Conservation (phyloP, 176 grass and related monocot species). For the Bolboschoenus planiculmis region DNA sequence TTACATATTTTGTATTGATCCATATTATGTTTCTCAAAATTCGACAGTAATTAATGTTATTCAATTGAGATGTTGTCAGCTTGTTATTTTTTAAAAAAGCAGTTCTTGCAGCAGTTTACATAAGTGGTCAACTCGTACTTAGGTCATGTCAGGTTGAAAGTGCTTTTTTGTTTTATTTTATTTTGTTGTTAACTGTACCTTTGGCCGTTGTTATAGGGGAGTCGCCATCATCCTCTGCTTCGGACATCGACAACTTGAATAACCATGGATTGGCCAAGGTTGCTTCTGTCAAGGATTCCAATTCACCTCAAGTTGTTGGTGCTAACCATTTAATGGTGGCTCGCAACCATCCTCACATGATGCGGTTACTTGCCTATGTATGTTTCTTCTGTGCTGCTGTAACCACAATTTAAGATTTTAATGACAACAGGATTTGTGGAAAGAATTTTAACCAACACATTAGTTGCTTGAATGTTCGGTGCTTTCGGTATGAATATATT, state of each 20-base stretch:
- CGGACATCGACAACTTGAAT: slow-evolving; percentile 96
- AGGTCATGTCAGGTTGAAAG: neutral
- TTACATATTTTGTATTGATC: neutral
- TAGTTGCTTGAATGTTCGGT: neutral
- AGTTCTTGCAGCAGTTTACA: neutral
- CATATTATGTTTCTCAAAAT: neutral
- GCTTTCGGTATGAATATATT: neutral
- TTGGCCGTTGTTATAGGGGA: slow-evolving; percentile 63
- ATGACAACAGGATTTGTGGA: neutral
- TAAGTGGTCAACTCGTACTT: neutral
- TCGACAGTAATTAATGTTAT: neutral
- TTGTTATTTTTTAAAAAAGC: slow-evolving; percentile 1
- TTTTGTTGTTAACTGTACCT: neutral
- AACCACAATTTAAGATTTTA: slow-evolving; percentile 9
- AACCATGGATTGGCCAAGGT: slow-evolving; percentile 61
- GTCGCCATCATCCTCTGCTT: slow-evolving; percentile 98
- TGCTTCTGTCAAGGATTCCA: slow-evolving; percentile 66
- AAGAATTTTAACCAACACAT: slow-evolving; percentile 19
- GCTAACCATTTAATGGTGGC: slow-evolving; percentile 61
- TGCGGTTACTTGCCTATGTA: slow-evolving; percentile 78
- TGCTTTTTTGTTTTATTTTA: neutral
- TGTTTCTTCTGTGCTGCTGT: slow-evolving; percentile 30
- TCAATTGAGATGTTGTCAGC: neutral
- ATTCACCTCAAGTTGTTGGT: slow-evolving; percentile 67
- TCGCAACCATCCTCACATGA: slow-evolving; percentile 73